Evolutionary conservation across 805 yeast species (phyloP).

Genomic region (Debaryomyces hansenii): DNA sequence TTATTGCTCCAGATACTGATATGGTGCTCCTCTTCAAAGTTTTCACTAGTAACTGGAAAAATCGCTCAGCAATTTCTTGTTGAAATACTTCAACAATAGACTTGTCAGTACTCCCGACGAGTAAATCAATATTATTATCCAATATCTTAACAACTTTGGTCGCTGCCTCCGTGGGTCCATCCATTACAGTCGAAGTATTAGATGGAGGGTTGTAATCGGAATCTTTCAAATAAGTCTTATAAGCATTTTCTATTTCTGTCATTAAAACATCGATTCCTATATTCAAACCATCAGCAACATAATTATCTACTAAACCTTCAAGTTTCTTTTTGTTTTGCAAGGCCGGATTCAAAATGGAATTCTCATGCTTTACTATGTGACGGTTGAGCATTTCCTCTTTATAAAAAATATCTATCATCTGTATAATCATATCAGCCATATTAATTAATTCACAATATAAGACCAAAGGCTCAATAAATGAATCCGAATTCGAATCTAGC

Average conservation of each 20-base stretch:
- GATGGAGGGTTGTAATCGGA: conserved; percentile 60
- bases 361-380: conserved; percentile 63
- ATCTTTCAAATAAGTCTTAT: conserved; percentile 54
- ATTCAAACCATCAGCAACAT: conserved; percentile 90
- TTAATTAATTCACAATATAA: conserved; percentile 89
- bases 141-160: conserved; percentile 58
- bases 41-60: conserved; percentile 74
- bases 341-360: conserved; percentile 75
- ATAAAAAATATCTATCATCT: conserved; percentile 88
- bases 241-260: conserved; percentile 70
- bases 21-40: conserved; percentile 69
- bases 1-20: conserved; percentile 80
- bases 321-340: conserved; percentile 77
- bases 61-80: conserved; percentile 88
- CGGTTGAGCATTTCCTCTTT: conserved; percentile 72
- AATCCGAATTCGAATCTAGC: conserved; percentile 13
- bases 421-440: conserved; percentile 88
- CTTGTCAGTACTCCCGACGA: conserved; percentile 83
- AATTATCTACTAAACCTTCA: conserved; percentile 79
- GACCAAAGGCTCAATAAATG: conserved; percentile 76
- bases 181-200: conserved; percentile 11
- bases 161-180: conserved; percentile 62
- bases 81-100: conserved; percentile 88
- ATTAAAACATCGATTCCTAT: conserved; percentile 88
- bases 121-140: conserved; percentile 66